Percentiles rank a stretch among this genome's conserved stretches.
Evolutionary conservation across 1,284 basidiomycete species (phyloP).

Genomic region (Agaricales sp.): DNA sequence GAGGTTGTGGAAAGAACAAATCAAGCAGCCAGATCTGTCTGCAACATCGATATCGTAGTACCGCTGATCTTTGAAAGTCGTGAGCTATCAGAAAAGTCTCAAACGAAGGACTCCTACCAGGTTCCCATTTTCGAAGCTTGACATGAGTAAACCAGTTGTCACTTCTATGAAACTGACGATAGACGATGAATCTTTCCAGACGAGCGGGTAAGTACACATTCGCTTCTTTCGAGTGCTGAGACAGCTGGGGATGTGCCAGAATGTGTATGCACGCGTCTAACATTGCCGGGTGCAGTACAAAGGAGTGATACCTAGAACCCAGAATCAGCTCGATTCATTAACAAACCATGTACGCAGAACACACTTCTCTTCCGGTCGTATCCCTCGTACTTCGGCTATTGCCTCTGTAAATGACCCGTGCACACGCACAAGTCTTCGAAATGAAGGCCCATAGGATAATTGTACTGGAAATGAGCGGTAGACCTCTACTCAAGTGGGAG

Average conservation of each 20-base stretch:
- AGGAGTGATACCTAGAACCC: conserved; percentile 14
- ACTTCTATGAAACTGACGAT: background rate
- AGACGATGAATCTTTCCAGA: background rate
- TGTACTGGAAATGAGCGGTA: background rate
- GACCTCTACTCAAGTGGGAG: background rate
- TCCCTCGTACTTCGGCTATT: background rate
- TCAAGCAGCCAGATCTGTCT: background rate
- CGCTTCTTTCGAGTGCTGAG: conserved; percentile 12
- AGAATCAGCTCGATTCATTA: background rate
- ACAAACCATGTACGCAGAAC: background rate
- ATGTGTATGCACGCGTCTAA: conserved; percentile 25
- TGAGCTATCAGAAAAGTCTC: background rate
- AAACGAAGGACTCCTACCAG: background rate
- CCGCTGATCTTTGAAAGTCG: background rate
- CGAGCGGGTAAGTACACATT: background rate
- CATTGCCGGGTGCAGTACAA: conserved; percentile 29
- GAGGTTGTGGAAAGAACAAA: background rate
- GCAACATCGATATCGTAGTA: background rate
- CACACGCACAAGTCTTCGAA: background rate
- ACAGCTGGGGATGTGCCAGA: conserved; percentile 17
- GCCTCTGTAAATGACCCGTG: background rate
- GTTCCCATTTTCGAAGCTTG: background rate
- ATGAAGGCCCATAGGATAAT: background rate
- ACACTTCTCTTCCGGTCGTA: background rate
- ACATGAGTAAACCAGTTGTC: background rate